These are phyloP conservation scores for Tephrocybe sp. DNA, from an alignment of 768 basidiomycete genomes.

Conservation along the genomic window DNA sequence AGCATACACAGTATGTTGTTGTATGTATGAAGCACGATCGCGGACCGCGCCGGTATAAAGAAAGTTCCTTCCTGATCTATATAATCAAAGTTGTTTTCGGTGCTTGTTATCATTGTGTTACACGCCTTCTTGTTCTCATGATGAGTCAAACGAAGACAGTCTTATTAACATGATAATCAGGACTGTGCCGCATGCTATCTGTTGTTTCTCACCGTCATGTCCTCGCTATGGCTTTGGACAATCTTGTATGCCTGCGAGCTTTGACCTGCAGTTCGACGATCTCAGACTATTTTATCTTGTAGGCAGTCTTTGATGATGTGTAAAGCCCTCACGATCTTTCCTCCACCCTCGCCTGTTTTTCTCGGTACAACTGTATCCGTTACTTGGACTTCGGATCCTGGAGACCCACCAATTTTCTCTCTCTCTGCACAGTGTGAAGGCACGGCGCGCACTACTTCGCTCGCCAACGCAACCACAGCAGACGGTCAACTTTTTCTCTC, in stretches of 20 bases:
- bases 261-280: neutral
- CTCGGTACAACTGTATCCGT: neutral
- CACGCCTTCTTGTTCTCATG: too few relatives aligned
- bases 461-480: neutral
- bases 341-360: slow-evolving; percentile 8
- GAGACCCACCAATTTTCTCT: slow-evolving; percentile 3
- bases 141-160: too few relatives aligned
- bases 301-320: neutral
- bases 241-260: neutral
- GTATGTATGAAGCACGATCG: too few relatives aligned
- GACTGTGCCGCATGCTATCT: too few relatives aligned
- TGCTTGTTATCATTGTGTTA: too few relatives aligned
- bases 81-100: too few relatives aligned
- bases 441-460: neutral
- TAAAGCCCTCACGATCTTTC: neutral
- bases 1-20: too few relatives aligned
- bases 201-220: neutral
- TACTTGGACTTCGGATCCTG: neutral
- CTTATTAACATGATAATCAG: too few relatives aligned
- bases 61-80: too few relatives aligned
- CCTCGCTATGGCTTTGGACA: neutral
- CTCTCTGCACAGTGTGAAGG: neutral
- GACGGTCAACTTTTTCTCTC: neutral
- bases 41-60: too few relatives aligned
- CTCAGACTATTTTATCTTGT: too few relatives aligned